Base-by-base conservation (phyloP, 176 grass and related monocot species). In the Paspalum notatum region DNA sequence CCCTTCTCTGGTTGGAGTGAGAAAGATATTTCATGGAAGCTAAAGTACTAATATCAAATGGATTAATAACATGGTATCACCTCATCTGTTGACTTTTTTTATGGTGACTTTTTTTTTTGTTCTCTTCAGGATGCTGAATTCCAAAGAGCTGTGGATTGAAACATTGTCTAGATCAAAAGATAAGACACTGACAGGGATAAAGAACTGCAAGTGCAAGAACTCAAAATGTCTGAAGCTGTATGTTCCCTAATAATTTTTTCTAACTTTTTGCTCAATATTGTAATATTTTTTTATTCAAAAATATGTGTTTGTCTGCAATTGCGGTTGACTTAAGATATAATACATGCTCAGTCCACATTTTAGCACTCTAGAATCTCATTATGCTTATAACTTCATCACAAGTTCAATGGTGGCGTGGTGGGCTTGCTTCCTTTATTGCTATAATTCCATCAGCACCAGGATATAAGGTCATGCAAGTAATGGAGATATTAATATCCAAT, bases 211-310 rank as follows among this genome's bases (percentile, higher is more conserved):
- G 75, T 89, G 87, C 87, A 89, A 80, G 82, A 46, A 89, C 66
- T 89, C 81, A 12, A 89, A 66, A 80, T 89, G 81, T 43, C 72
- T 89, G 68, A 89, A 89, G 37, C 21, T 80, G 87, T 89, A 84
- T 13, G 81, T 75, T 56, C 25, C 72, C 16, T 62, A 52, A 11
- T 51, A 58, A 44, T 9, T 68, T 58, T 61, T n/a, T 62, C 0
- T 7, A 2, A 15, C 5, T 27, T 13, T 32, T 12, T 5, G 5
- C 32, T 2, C 32, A 37, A 62, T 1, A 13, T 57, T 15, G 8
- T 69, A 62, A 8, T 32, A 66, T 38, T 18, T 68, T 68, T 49
- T 74, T n/a, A 12, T 74, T 25, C 8, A 26, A 25, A 67, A 0
- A 66, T n/a, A 67, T 25, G 20, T 40, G 55, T 20, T 71, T 71